Percentiles rank a stretch among this genome's conserved stretches.
Evolutionary conservation across 2,329 filamentous ascomycete species (phyloP).

Genomic region (Cylindrodendrum hubeiense): DNA sequence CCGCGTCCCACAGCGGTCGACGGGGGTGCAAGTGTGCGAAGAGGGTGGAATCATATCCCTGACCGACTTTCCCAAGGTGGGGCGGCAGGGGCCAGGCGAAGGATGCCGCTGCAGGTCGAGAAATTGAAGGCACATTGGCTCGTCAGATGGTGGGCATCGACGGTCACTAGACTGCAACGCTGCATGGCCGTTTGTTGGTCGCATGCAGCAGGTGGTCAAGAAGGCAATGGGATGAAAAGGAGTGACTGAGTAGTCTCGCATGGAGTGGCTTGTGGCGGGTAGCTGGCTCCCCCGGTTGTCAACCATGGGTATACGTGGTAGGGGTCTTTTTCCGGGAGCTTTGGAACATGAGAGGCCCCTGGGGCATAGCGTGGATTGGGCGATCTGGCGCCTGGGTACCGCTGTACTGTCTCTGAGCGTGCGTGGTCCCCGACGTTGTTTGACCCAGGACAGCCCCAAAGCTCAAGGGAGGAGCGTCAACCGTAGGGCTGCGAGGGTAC

Average conservation of each 20-base stretch:
- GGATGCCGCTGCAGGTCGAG: slow-evolving; percentile 47
- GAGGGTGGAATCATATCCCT: slow-evolving; percentile 45
- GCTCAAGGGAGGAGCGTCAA: slow-evolving; percentile 22
- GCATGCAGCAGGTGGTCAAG: slow-evolving; percentile 29
- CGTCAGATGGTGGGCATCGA: slow-evolving; percentile 41
- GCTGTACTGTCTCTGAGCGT: slow-evolving; percentile 24
- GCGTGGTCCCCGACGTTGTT: slow-evolving; percentile 22
- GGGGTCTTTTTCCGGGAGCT: slow-evolving; percentile 33
- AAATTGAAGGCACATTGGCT: slow-evolving; percentile 47
- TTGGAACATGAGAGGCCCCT: slow-evolving; percentile 22
- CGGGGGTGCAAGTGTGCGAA: slow-evolving; percentile 22
- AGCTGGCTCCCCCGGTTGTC: slow-evolving; percentile 14
- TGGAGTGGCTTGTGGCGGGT: slow-evolving; percentile 16
- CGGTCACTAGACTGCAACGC: slow-evolving; percentile 35
- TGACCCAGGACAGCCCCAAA: slow-evolving; percentile 16
- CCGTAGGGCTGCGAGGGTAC: slow-evolving; percentile 44
- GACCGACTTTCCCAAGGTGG: slow-evolving; percentile 48
- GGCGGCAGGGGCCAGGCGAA: slow-evolving; percentile 41
- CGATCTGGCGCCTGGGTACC: slow-evolving; percentile 29
- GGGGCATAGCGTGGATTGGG: slow-evolving; percentile 16
- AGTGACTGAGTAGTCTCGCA: slow-evolving; percentile 15
- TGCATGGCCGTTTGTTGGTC: slow-evolving; percentile 40
- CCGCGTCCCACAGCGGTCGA: slow-evolving; percentile 39
- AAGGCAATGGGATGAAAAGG: slow-evolving; percentile 32
- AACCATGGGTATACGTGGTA: slow-evolving; percentile 20